Evolutionary conservation across 2,329 filamentous ascomycete species (phyloP), one percentile per base, ranked within the genome.

Genomic region (Sclerotinia trifoliorum): DNA sequence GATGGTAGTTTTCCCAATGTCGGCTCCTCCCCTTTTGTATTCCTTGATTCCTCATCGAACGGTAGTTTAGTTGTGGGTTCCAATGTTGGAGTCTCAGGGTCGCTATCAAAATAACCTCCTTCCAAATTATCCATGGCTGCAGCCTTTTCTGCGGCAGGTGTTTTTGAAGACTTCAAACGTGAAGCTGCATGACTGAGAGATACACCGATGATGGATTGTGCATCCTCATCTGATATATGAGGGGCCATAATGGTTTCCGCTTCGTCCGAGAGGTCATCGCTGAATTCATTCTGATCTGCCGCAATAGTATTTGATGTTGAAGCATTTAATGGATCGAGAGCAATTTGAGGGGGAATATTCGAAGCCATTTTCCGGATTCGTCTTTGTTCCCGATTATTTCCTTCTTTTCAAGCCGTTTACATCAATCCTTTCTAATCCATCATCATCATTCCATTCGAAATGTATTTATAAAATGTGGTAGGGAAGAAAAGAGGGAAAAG

Each of bases 171-270:
- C 17, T 85, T 84, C 51, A 88, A 78, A 58, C 85, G 83, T 5
- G 84, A 85, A 11, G 86, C 86, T 29, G 80, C 80, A 8, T 81
- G 81, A 75, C 85, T 88, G 71, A 89, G 82, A 32, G 85, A 81
- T 2, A 85, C 85, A 74, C 86, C 86, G 62, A 89, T 81, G 57
- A 88, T 81, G 10, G 85, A 86, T 71, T 86, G 84, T 5, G 84
- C 86, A 71, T 85, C 85, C 73, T 88, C 85, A 68, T 84, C 74
- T 19, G 75, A 70, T 35, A 75, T 69, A 65, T 72, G 65, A 51
- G 69, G 69, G 39, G 70, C 58, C 17, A 69, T 55, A 68, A 74
- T 74, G 49, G 68, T 71, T 49, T 74, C 74, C 35, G 57, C 48
- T 13, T 74, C 72, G 55, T 73, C 71, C 19, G 68, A 69, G 6